phyloP scores from a whole-genome alignment of 306 rosid species.

The Sindora glabra region DNA sequence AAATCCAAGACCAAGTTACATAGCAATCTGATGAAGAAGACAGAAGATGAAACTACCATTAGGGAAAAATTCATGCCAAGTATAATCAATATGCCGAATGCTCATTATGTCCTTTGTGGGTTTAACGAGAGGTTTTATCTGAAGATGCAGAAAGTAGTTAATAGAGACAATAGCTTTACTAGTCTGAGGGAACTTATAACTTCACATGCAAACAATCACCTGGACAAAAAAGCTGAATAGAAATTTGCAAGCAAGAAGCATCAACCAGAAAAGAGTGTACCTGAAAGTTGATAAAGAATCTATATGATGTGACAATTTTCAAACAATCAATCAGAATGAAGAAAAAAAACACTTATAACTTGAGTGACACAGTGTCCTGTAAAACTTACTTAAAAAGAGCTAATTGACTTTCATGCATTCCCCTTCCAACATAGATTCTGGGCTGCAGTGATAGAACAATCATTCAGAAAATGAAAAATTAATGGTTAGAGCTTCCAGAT shows the following conservation, averaged over 20 bases:
- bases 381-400: constrained; percentile 79
- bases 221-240: constrained; percentile 70
- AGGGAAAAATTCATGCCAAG: constrained; percentile 95
- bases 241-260: constrained; percentile 69
- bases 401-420: constrained; percentile 97
- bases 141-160: constrained; percentile 14
- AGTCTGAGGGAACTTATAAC: constrained; percentile 7
- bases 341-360: neutral
- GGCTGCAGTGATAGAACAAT: constrained; percentile 53
- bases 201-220: constrained; percentile 34
- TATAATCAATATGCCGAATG: constrained; percentile 52
- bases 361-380: neutral
- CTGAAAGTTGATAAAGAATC: constrained; percentile 39
- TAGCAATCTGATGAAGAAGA: constrained; percentile 4
- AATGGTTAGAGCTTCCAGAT: neutral
- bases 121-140: constrained; percentile 83
- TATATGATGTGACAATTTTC: constrained; percentile 8
- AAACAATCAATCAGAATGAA: constrained; percentile 13
- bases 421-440: constrained; percentile 86
- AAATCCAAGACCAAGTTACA: constrained; percentile 1
- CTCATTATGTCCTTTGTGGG: constrained; percentile 88
- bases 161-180: no score
- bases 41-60: constrained; percentile 42
- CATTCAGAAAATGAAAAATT: constrained; percentile 9
- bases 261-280: constrained; percentile 92